These are phyloP conservation scores for Taiozyma sp. DNA, from an alignment of 1,139 yeast genomes.

Conservation along the genomic window DNA sequence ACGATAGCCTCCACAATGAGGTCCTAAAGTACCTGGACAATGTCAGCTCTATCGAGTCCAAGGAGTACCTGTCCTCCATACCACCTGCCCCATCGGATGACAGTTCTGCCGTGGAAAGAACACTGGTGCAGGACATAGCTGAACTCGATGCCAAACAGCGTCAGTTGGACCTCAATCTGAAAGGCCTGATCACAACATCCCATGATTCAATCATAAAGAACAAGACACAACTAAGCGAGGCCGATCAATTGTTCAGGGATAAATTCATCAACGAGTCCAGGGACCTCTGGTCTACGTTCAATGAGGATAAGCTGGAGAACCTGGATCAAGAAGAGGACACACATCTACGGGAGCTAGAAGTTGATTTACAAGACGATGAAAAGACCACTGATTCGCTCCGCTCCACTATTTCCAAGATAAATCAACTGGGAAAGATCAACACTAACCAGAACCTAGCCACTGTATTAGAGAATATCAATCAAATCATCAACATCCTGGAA, in stretches of 20 bases:
- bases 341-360: slow-evolving; percentile 15
- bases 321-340: slow-evolving; percentile 11
- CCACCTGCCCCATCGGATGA: slow-evolving; percentile 23
- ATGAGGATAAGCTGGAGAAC: slow-evolving; percentile 22
- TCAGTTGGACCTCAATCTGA: slow-evolving; percentile 31
- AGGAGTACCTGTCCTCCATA: slow-evolving; percentile 20
- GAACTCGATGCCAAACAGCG: slow-evolving; percentile 40
- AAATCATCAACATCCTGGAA: slow-evolving; percentile 72
- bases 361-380: slow-evolving; percentile 18
- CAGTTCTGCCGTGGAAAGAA: slow-evolving; percentile 9
- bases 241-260: slow-evolving; percentile 24
- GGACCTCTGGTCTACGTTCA: slow-evolving; percentile 28
- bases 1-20: slow-evolving; percentile 12
- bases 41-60: slow-evolving; percentile 19
- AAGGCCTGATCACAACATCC: slow-evolving; percentile 27
- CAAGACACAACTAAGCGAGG: slow-evolving; percentile 25
- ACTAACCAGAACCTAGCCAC: slow-evolving; percentile 29
- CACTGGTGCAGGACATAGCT: slow-evolving; percentile 39
- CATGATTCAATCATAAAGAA: slow-evolving; percentile 30
- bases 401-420: slow-evolving; percentile 24
- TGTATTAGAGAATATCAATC: slow-evolving; percentile 60
- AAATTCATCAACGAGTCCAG: slow-evolving; percentile 29
- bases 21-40: slow-evolving; percentile 15
- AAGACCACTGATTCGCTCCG: slow-evolving; percentile 27
- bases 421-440: slow-evolving; percentile 12